phyloP scores from a whole-genome alignment of 2,329 filamentous ascomycete genomes.

The Aspergillus clavatus region DNA sequence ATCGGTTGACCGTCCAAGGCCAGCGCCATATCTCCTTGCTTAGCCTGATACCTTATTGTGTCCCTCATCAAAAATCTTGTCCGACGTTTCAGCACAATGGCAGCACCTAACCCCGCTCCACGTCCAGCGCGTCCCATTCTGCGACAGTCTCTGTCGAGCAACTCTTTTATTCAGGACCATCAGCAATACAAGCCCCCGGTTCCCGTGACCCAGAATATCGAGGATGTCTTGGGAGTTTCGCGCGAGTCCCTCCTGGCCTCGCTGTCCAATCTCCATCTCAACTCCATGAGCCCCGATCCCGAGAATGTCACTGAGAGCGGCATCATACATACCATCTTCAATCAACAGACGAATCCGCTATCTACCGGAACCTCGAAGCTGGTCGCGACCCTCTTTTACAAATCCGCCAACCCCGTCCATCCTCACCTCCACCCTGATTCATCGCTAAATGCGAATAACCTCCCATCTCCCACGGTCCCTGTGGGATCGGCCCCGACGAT shows the following conservation, averaged over 20 bases:
- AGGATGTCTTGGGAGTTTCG: slow-evolving; percentile 32
- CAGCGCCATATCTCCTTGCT: background rate
- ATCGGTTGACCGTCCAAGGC: background rate
- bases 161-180: slow-evolving; percentile 46
- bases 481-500: slow-evolving; percentile 48
- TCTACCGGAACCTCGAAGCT: slow-evolving; percentile 39
- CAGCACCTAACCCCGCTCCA: slow-evolving; percentile 22
- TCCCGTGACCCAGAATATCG: slow-evolving; percentile 32
- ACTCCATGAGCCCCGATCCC: slow-evolving; percentile 37
- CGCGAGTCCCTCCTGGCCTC: slow-evolving; percentile 22
- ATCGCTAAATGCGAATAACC: slow-evolving; percentile 35
- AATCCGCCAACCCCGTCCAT: slow-evolving; percentile 39
- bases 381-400: slow-evolving; percentile 49
- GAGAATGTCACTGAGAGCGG: slow-evolving; percentile 43
- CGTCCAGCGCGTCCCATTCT: slow-evolving; percentile 40
- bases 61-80: background rate
- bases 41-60: background rate
- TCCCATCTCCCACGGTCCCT: slow-evolving; percentile 39
- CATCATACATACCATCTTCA: slow-evolving; percentile 44
- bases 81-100: slow-evolving; percentile 22
- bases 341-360: slow-evolving; percentile 37
- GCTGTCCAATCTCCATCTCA: slow-evolving; percentile 26
- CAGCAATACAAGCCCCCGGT: slow-evolving; percentile 44
- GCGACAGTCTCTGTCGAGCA: slow-evolving; percentile 39
- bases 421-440: slow-evolving; percentile 47